phyloP scores from a whole-genome alignment of 2,329 filamentous ascomycete genomes.

The Xylariales sp. region DNA sequence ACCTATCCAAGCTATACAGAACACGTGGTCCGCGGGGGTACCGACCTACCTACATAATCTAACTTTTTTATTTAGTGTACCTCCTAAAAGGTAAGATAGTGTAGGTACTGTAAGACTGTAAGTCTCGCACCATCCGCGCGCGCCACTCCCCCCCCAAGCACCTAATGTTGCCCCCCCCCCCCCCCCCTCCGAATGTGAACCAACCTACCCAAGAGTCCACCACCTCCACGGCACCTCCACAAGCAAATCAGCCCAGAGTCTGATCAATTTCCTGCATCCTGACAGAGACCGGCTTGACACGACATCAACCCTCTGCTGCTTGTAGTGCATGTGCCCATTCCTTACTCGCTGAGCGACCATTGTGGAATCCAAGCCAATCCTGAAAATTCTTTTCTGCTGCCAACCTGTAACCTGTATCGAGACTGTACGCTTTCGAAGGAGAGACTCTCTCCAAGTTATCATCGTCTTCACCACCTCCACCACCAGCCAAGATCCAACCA shows the following conservation, averaged over 20 bases:
- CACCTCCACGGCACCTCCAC: conserved; percentile 12
- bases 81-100: too few relatives aligned
- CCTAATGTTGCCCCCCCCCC: not conserved
- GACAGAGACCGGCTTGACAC: conserved; percentile 35
- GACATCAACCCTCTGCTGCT: conserved; percentile 36
- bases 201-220: not conserved
- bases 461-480: not conserved
- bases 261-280: conserved; percentile 36
- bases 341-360: conserved; percentile 39
- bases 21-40: not conserved
- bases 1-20: not conserved
- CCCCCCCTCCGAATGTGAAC: not conserved
- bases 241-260: conserved; percentile 34
- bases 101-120: too few relatives aligned
- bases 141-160: not conserved
- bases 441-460: not conserved
- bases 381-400: conserved; percentile 26
- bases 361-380: conserved; percentile 26
- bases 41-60: conserved; percentile 4
- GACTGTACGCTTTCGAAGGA: not conserved
- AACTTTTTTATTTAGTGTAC: too few relatives aligned
- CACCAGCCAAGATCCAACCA: not conserved
- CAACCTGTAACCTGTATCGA: not conserved
- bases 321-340: conserved; percentile 38
- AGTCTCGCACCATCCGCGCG: conserved; percentile 4